Evolutionary conservation across 2,329 filamentous ascomycete genomes (phyloP), one percentile per base, ranked within the genome.

Genomic region (Fusarium drepaniforme): DNA sequence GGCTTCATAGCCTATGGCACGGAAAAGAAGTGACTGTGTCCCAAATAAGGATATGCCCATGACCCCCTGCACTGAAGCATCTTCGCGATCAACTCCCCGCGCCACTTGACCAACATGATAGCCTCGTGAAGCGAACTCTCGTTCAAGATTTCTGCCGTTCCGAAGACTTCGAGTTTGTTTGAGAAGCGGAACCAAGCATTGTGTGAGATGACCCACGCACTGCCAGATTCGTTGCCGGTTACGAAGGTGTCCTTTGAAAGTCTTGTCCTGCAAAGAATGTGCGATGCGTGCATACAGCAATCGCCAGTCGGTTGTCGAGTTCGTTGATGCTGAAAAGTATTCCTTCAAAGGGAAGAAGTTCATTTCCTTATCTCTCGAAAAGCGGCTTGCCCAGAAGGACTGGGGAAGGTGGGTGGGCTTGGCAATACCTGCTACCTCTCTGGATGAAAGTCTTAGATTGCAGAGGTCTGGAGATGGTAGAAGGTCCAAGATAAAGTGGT

Each of bases 321-420:
- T 21, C 7, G 2, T 11, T 3, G 18, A 4, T 5, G 3, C 11
- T 9, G 28, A 16, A 2, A 3, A 18, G 5, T 12, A 1, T 9
- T 16, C 1, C 1, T 23, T 3, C 0, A 42, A 13, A 1, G 63
- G 46, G 8, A 66, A 40, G 21, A 75, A 74, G 8, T 4, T 25
- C 65, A 74, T 65, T 6, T 75, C 71, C 4, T 35, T 53, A 12
- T 46, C 35, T 4, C 2, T 13, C 2, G 16, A 5, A 8, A 75
- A 75, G 3, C 71, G 71, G 1, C 71, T 75, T 23, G 18, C 68
- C 71, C 72, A 75, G 9, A 74, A 75, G 0, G 18, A 35, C 8
- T 70, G 68, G 0, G 71, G 46, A 18, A 75, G 60, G 1, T 51
- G 16, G 1, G 9, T 6, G 0, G 59, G 65, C 3, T 21, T 62